These are phyloP conservation scores for Globisporangium uncinulatum DNA, from an alignment of 352 stramenopile species.

Conservation along the genomic window DNA sequence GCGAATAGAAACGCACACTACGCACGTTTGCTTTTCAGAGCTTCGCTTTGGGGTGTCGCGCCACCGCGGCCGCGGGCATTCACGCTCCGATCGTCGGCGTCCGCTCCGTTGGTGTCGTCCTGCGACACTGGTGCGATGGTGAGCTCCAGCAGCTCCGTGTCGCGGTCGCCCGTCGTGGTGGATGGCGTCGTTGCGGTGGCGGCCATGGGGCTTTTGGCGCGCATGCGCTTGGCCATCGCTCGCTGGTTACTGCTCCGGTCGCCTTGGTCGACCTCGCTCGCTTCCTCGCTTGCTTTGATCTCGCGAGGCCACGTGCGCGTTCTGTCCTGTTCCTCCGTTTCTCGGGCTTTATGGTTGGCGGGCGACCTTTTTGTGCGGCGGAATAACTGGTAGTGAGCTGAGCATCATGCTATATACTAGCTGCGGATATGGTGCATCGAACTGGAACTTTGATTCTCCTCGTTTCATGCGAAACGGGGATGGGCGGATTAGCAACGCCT, in stretches of 20 bases:
- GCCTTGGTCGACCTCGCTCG: not conserved
- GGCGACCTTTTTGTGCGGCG: constrained; percentile 14
- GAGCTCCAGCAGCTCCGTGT: constrained; percentile 12
- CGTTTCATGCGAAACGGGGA: no score
- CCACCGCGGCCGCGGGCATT: not conserved
- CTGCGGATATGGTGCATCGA: constrained; percentile 2
- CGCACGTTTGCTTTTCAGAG: constrained; percentile 5
- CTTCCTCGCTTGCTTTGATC: not conserved
- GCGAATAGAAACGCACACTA: not conserved
- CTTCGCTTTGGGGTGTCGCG: constrained; percentile 1
- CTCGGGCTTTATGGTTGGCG: constrained; percentile 32
- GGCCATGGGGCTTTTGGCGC: constrained; percentile 15
- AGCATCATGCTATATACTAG: constrained; percentile 13
- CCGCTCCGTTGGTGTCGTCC: not conserved
- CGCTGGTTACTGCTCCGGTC: constrained; percentile 10
- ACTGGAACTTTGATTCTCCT: not conserved
- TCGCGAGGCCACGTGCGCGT: not conserved
- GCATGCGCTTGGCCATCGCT: constrained; percentile 64
- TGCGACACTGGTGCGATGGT: constrained; percentile 7
- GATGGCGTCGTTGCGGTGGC: constrained; percentile 3
- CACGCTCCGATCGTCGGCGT: not conserved
- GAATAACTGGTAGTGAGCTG: constrained; percentile 10
- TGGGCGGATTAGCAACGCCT: not conserved
- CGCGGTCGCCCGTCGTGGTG: constrained; percentile 9
- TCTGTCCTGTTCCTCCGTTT: constrained; percentile 15